Evolutionary conservation across 2,329 filamentous ascomycete genomes (phyloP).

Genomic region (Diaporthe citriasiana): DNA sequence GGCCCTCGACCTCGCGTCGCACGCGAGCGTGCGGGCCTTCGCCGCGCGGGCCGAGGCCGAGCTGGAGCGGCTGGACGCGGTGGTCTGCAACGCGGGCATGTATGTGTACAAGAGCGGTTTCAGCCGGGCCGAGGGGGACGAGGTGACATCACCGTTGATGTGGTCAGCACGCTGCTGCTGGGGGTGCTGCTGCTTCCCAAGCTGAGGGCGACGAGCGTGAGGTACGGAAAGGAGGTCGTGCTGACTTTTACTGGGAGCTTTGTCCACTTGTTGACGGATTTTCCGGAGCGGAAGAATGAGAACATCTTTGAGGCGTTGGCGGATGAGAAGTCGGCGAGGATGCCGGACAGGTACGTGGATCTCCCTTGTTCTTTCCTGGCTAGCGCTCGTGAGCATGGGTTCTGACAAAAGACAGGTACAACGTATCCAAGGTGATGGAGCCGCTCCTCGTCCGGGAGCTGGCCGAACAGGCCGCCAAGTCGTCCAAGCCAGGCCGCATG

Average conservation of each 20-base stretch:
- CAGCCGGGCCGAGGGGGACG: neutral
- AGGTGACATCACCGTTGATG: slow-evolving; percentile 48
- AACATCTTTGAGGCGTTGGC: slow-evolving; percentile 40
- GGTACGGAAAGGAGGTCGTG: slow-evolving; percentile 44
- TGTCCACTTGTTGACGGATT: slow-evolving; percentile 44
- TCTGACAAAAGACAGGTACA: slow-evolving; percentile 45
- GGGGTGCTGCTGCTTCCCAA: slow-evolving; percentile 51
- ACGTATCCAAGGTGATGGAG: slow-evolving; percentile 53
- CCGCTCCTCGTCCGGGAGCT: slow-evolving; percentile 50
- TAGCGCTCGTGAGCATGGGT: too few species aligned
- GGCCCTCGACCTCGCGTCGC: slow-evolving; percentile 39
- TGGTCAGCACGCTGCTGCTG: slow-evolving; percentile 50
- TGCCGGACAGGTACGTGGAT: neutral
- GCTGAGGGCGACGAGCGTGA: slow-evolving; percentile 46
- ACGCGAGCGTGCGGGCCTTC: slow-evolving; percentile 34
- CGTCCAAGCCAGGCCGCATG: slow-evolving; percentile 47
- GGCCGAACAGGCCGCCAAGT: slow-evolving; percentile 40
- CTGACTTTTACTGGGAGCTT: slow-evolving; percentile 44
- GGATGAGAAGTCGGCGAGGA: slow-evolving; percentile 17
- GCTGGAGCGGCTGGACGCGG: slow-evolving; percentile 33
- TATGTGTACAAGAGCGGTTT: slow-evolving; percentile 8
- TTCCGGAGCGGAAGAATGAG: slow-evolving; percentile 38
- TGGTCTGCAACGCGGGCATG: slow-evolving; percentile 41
- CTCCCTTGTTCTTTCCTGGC: too few species aligned
- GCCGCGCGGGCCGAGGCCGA: neutral